A percentile compares a stretch with the other conserved stretches of the same genome.
These are phyloP conservation scores for Paecilomyces sp. DNA, from an alignment of 2,329 filamentous ascomycete species.

Conservation along the genomic window DNA sequence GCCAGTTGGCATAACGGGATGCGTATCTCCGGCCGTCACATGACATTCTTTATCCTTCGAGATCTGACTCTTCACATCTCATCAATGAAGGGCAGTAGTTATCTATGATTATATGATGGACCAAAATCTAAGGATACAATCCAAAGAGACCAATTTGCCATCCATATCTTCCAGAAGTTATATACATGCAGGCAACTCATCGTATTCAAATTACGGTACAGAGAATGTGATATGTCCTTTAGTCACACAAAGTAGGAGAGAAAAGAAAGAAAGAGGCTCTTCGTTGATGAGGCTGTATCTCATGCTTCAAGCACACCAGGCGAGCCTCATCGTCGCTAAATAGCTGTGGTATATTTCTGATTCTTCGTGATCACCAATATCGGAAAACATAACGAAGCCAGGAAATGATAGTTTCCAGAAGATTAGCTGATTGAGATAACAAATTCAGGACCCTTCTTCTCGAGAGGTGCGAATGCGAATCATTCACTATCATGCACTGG, in stretches of 20 bases:
- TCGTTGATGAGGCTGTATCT: neutral
- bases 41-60: neutral
- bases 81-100: no score
- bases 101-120: no score
- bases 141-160: no score
- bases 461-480: neutral
- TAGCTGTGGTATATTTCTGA: neutral
- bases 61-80: no score
- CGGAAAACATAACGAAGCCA: neutral
- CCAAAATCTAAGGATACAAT: no score
- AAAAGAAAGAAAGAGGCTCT: no score
- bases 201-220: no score
- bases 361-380: neutral
- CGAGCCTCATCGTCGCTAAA: neutral
- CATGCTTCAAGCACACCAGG: neutral
- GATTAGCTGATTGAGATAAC: neutral
- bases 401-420: neutral
- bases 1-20: neutral
- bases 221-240: no score
- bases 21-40: neutral
- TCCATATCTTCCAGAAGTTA: no score
- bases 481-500: neutral
- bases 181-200: no score
- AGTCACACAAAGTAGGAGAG: no score
- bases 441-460: neutral